Conservation (phyloP, 805 yeast genomes). For the Ogataea naganishii region DNA sequence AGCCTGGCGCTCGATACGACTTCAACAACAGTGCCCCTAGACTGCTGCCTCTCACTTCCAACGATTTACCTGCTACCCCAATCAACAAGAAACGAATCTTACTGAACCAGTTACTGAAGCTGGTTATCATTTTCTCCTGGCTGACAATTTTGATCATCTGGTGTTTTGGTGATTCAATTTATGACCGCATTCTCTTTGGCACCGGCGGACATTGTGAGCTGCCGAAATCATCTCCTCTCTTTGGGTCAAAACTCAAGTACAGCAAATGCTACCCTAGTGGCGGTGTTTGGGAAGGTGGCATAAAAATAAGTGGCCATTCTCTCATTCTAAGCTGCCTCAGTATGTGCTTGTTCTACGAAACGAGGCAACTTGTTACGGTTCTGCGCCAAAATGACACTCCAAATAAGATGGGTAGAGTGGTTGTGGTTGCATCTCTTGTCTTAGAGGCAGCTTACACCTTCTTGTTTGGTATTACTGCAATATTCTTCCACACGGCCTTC, state of each 20-base stretch:
- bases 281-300: slow-evolving; percentile 28
- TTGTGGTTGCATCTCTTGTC: neutral
- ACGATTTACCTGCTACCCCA: slow-evolving; percentile 5
- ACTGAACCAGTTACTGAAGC: slow-evolving; percentile 11
- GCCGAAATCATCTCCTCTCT: slow-evolving; percentile 10
- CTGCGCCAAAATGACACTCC: no score
- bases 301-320: slow-evolving; percentile 35
- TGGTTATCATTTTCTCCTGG: slow-evolving; percentile 12
- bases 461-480: slow-evolving; percentile 33
- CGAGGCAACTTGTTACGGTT: slow-evolving; percentile 1
- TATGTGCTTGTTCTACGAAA: slow-evolving; percentile 18
- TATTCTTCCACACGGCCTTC: slow-evolving; percentile 39
- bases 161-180: slow-evolving; percentile 25
- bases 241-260: slow-evolving; percentile 7
- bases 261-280: slow-evolving; percentile 7
- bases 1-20: slow-evolving; percentile 2
- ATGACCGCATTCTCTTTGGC: slow-evolving; percentile 21
- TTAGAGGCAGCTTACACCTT: slow-evolving; percentile 27
- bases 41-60: slow-evolving; percentile 9
- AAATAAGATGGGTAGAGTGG: no score
- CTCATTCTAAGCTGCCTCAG: slow-evolving; percentile 27
- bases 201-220: slow-evolving; percentile 32
- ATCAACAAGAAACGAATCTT: slow-evolving; percentile 3
- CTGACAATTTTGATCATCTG: slow-evolving; percentile 17
- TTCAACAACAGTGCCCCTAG: slow-evolving; percentile 1